Conservation (phyloP, 2,329 filamentous ascomycete genomes). For the Gnomoniopsis smithogilvyi region DNA sequence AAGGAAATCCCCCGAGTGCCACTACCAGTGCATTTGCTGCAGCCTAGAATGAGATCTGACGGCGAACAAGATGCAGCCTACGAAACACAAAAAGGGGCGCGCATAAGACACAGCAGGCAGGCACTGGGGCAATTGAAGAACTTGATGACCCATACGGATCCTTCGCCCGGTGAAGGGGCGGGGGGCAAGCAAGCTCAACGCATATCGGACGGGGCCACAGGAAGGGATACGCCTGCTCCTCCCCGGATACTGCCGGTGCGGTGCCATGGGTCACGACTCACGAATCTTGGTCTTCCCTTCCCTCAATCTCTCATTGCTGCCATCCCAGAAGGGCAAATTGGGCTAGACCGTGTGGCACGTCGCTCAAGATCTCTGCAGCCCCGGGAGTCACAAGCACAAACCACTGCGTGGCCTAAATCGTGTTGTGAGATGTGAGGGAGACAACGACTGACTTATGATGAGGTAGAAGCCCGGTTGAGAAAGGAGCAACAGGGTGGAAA, state of each 20-base stretch:
- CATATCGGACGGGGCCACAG: not conserved
- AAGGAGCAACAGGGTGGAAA: no score
- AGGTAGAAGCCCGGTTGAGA: no score
- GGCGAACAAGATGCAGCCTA: no score
- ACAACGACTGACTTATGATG: not conserved
- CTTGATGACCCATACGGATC: not conserved
- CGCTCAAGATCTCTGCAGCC: not conserved
- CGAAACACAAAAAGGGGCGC: no score
- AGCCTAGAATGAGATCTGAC: no score
- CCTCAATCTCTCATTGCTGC: no score
- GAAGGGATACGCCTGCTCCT: slow-evolving; percentile 5
- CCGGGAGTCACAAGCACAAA: not conserved
- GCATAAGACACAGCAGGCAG: no score
- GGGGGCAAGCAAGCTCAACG: not conserved
- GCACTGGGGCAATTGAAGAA: no score
- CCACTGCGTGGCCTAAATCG: not conserved
- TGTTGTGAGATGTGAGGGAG: not conserved
- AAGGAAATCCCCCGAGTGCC: no score
- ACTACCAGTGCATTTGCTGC: no score
- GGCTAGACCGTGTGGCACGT: slow-evolving; percentile 1
- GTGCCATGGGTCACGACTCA: not conserved
- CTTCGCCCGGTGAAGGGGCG: not conserved
- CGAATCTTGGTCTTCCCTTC: not conserved
- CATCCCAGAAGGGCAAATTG: no score
- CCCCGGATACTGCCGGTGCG: slow-evolving; percentile 14